phyloP scores from a whole-genome alignment of 352 stramenopile species.

The Globisporangium paroecandrum region DNA sequence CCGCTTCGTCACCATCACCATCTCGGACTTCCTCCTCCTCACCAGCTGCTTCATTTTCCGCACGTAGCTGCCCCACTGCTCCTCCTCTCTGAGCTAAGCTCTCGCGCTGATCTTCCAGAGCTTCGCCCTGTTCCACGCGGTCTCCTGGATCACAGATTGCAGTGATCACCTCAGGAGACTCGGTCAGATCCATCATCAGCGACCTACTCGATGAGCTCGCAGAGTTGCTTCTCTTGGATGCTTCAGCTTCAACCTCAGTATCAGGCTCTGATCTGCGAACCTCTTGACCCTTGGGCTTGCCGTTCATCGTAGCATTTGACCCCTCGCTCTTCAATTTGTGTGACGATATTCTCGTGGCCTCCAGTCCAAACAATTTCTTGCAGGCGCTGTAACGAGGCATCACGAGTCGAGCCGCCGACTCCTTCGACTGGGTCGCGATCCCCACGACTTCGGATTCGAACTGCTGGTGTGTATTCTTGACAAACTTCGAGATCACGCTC shows the following conservation, averaged over 20 bases:
- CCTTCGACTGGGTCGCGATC: constrained; percentile 33
- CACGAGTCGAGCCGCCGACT: constrained; percentile 33
- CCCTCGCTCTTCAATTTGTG: not conserved
- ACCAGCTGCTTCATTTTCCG: not conserved
- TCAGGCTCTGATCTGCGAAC: not conserved
- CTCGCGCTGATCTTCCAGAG: not conserved
- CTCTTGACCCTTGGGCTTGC: not conserved
- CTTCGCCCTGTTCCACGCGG: not conserved
- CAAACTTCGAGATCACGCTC: constrained; percentile 31
- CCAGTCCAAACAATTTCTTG: constrained; percentile 31
- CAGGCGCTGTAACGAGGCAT: constrained; percentile 31
- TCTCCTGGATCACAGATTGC: not conserved
- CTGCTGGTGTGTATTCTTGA: constrained; percentile 35
- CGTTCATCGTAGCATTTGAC: not conserved
- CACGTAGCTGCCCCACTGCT: not conserved
- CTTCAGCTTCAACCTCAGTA: too few species aligned
- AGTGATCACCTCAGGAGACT: not conserved
- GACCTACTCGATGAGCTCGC: constrained; percentile 10
- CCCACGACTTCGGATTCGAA: constrained; percentile 38
- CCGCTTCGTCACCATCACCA: not conserved
- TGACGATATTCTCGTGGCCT: not conserved
- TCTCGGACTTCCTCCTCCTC: not conserved
- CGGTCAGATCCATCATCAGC: not conserved
- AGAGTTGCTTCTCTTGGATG: not conserved
- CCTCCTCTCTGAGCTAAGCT: not conserved